Evolutionary conservation across 1,139 yeast genomes (phyloP), one percentile per base, ranked within the genome.

Genomic region (Kluyveromyces sp.): DNA sequence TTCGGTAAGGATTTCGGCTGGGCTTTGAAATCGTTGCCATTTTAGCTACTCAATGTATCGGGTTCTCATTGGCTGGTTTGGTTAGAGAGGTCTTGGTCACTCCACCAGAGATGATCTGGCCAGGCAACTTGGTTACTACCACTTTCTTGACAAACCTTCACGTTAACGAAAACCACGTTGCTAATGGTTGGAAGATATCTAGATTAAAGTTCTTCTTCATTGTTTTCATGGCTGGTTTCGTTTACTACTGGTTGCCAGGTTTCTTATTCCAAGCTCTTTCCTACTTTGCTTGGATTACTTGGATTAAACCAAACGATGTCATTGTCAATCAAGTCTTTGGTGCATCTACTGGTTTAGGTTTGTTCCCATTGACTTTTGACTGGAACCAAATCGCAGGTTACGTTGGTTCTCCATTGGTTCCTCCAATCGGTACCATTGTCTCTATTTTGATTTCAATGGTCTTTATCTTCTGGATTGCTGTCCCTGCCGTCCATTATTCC

Each of bases 61-160:
- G 88, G 10, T 78, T 79, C 52, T 79, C 83, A 15, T 63, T 80
- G 47, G 85, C 85, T 36, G 89, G 89, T 41, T 51, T 78, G 50
- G 71, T 74, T 42, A 69, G 78, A 57, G 70, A 77, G 55, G 70
- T 79, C 28, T 69, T 81, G 53, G 82, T 81, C 21, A 76, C 77
- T 50, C 83, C 87, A 3, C 73, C 82, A 4, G 68, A 78, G 6
- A 78, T 81, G 66, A 73, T 81, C 44, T 83, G 89, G 89, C 89
- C 89, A 1, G 65, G 77, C 15, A 68, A 74, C 54, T 77, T 83
- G 77, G 69, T 75, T 52, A 67, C 81, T 36, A 72, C 77, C 30
- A 53, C 58, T 31, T 45, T 54, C 34, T 70, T 80, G 57, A 78
- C 83, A 47, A 78, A 79, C 56, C 72, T 80, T 66, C 85, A 81